phyloP scores from a whole-genome alignment of 805 yeast genomes.

The Pichia membranifaciens region DNA sequence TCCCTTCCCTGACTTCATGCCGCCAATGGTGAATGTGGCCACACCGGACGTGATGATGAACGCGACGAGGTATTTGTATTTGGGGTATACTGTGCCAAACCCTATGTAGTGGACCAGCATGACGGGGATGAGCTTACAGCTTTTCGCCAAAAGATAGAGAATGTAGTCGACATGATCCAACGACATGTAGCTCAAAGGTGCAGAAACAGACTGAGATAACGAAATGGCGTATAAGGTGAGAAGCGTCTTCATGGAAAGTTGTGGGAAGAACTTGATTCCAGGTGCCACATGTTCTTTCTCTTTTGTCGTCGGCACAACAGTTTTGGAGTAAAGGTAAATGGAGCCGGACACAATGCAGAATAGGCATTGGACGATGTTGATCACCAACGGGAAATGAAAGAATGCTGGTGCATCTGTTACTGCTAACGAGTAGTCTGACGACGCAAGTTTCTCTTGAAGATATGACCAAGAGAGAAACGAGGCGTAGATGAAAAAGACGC shows the following conservation, averaged over 20 bases:
- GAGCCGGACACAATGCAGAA: constrained; percentile 69
- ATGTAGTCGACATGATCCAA: constrained; percentile 80
- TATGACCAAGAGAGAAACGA: constrained; percentile 90
- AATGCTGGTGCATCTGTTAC: constrained; percentile 10
- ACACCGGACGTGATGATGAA: constrained; percentile 78
- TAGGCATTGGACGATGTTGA: constrained; percentile 67
- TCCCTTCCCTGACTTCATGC: constrained; percentile 21
- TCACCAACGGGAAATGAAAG: constrained; percentile 74
- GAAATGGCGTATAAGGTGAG: constrained; percentile 47
- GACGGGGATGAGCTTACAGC: constrained; percentile 94
- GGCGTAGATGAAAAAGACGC: constrained; percentile 65
- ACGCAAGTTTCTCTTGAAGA: constrained; percentile 81
- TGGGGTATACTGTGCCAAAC: constrained; percentile 67
- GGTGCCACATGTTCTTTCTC: background rate
- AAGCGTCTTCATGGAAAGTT: constrained; percentile 24
- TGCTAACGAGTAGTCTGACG: constrained; percentile 58
- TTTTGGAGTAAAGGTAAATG: constrained; percentile 42
- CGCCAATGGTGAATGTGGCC: constrained; percentile 59
- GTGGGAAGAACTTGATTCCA: constrained; percentile 26
- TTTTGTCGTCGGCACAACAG: constrained; percentile 4
- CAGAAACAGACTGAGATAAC: constrained; percentile 68
- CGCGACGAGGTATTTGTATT: constrained; percentile 75
- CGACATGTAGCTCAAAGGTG: constrained; percentile 78
- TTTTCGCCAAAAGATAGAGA: constrained; percentile 79
- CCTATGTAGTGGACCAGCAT: constrained; percentile 71